phyloP scores from a whole-genome alignment of 73 alveolate species.

The Diophrys appendiculata region DNA sequence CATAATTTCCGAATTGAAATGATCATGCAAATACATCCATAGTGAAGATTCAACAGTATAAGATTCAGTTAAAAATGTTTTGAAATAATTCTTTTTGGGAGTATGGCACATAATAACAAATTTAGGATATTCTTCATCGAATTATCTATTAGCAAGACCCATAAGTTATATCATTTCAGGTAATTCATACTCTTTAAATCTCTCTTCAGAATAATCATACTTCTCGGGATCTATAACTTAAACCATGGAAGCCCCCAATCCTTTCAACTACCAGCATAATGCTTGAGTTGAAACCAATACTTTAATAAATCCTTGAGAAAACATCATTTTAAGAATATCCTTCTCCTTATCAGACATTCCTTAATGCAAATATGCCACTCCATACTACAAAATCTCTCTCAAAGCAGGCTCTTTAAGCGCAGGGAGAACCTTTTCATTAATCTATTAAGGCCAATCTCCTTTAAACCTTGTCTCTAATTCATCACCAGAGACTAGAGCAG shows the following conservation, averaged over 20 bases:
- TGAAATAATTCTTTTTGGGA: conserved; percentile 95
- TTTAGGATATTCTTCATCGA: conserved; percentile 36
- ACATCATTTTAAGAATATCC: conserved; percentile 53
- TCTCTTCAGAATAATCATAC: conserved; percentile 89
- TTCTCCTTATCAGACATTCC: conserved; percentile 59
- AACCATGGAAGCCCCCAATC: conserved; percentile 80
- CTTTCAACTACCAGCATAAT: conserved; percentile 86
- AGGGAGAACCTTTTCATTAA: neutral
- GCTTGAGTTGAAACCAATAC: conserved; percentile 73
- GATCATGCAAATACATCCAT: conserved; percentile 92
- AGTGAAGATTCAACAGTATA: conserved; percentile 97
- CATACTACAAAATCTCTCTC: neutral
- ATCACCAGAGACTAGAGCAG: too few species aligned
- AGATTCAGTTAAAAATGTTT: conserved; percentile 97
- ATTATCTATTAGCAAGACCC: conserved; percentile 73
- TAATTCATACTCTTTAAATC: conserved; percentile 96
- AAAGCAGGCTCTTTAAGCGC: neutral
- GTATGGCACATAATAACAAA: conserved; percentile 90
- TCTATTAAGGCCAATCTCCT: too few species aligned
- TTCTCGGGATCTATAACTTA: conserved; percentile 92
- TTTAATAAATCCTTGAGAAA: conserved; percentile 52
- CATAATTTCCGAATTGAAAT: conserved; percentile 95
- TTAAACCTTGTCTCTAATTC: too few species aligned
- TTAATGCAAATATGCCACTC: conserved; percentile 56
- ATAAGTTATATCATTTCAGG: conserved; percentile 98